phyloP scores from a whole-genome alignment of 23 red algal genomes.

The Cyanidioschyzon merolae region DNA sequence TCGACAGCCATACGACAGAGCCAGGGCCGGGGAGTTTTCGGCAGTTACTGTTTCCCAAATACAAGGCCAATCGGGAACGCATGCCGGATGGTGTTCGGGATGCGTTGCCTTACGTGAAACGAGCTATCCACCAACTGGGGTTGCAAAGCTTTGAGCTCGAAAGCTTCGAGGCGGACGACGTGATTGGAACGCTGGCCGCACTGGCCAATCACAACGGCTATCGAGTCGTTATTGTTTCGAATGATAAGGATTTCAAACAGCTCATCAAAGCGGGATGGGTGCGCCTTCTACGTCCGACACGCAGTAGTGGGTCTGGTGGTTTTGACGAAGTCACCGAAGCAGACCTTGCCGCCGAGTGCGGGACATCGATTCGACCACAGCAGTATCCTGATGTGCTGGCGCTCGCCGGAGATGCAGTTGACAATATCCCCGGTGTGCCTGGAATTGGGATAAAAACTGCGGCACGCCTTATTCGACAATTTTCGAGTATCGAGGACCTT shows the following conservation, averaged over 20 bases:
- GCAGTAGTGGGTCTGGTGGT: not conserved
- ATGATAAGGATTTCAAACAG: conserved; percentile 55
- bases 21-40: conserved; percentile 19
- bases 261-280: conserved; percentile 24
- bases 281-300: conserved; percentile 16
- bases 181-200: conserved; percentile 29
- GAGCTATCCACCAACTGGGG: conserved; percentile 21
- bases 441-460: conserved; percentile 37
- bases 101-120: conserved; percentile 27
- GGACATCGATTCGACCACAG: conserved; percentile 5
- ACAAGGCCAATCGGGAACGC: conserved; percentile 33
- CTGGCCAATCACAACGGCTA: not conserved
- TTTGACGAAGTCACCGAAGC: conserved; percentile 3
- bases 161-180: conserved; percentile 52
- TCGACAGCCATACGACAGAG: not conserved
- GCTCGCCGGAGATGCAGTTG: conserved; percentile 28
- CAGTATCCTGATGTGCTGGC: conserved; percentile 49
- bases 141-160: conserved; percentile 26
- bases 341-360: not conserved
- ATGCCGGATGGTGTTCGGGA: conserved; percentile 20
- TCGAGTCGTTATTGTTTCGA: conserved; percentile 23
- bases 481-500: conserved; percentile 23
- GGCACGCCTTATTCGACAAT: conserved; percentile 19
- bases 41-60: conserved; percentile 10
- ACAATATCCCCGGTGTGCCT: conserved; percentile 31